Evolutionary conservation across 768 basidiomycete species (phyloP), one percentile per base, ranked within the genome.

Genomic region (Omphalotus guepiniiformis): DNA sequence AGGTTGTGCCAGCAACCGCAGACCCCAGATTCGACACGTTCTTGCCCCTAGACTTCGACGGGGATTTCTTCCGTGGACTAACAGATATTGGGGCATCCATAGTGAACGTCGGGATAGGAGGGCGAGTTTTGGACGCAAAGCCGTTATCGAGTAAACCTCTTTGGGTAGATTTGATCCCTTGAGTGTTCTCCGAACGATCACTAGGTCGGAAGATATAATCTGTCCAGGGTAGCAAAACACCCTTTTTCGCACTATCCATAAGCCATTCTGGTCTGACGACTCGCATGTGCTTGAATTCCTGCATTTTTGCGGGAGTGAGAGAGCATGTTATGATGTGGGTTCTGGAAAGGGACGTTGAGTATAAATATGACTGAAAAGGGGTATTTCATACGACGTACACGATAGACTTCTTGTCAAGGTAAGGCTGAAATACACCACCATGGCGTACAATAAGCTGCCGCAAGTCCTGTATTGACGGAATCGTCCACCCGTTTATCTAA

Each of bases 261-360:
- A 99, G 73, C 96, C 96, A 99, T 48, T 84, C 83, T 0, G 93
- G 92, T 38, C 72, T 73, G 30, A 87, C 93, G 13, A 98, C 86
- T 61, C 93, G 96, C 85, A 95, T 88, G 34, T 85, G 64, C 62
- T 85, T 78, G 64, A 93, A 97, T 57, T 95, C 93, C 18, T 79
- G 79, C 36, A 92, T 77, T 66, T 98, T 99, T 34, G 83, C 82
- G 0, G 91, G 85, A 0, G 95, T 97, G 36, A 99, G 76, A 26
- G 89, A 87, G 53, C 85, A 87, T 3, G 96, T 95, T 41, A 99
- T 72, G 55, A 99, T 85, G 62, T 96, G 93, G 0, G 93, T 95
- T 25, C 89, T 91, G 57, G 8, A 35, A 8, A 32, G 40, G 18
- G 16, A 28, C 39, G 12, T 55, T 23, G 19, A 12, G 28, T 4